Evolutionary conservation across 2,329 filamentous ascomycete genomes (phyloP), one percentile per base, ranked within the genome.

Genomic region (Coccinonectria pachysandricola): DNA sequence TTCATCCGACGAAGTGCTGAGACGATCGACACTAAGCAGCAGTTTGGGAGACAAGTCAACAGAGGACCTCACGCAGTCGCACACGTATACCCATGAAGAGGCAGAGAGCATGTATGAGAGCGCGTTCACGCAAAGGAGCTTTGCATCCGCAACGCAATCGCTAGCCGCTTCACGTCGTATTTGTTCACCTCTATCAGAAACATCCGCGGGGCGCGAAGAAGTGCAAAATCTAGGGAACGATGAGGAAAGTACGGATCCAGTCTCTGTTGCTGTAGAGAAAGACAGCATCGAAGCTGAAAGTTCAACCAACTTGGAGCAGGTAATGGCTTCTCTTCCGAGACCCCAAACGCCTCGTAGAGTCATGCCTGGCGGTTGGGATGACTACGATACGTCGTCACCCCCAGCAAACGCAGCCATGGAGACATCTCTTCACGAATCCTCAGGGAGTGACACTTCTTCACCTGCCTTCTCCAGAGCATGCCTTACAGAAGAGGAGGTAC

Each of bases 81-180:
- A 71, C 20, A 46, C 86, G 2, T 88, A 81, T 45, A 84, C 72
- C 18, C 80, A 85, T 32, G 79, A 85, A 35, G 81, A 88, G 36
- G 82, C 81, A 0, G 76, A 84, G 46, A 91, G 84, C 50, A 82
- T 92, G 76, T 92, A 91, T 43, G 78, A 86, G 75, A 88, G 75
- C 36, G 75, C 75, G 2, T 69, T 79, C 26, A 78, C 74, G 3
- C 56, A 67, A 14, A 49, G 54, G 2, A 49, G 56, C 17, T 46
- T 48, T 3, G 45, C 28, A 2, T 28, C 31, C 6, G 21, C 25
- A 3, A 12, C 22, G 5, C 12, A 25, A 6, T 26, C 36, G 8
- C 29, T 32, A 9, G 21, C 21, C 15, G 20, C 23, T 13, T 41
- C 36, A 10, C 33, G 32, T 8, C 23, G 25, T 7, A 38, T 15